Conservation (phyloP, 2,329 filamentous ascomycete genomes). For the Tricladium varicosporioides region DNA sequence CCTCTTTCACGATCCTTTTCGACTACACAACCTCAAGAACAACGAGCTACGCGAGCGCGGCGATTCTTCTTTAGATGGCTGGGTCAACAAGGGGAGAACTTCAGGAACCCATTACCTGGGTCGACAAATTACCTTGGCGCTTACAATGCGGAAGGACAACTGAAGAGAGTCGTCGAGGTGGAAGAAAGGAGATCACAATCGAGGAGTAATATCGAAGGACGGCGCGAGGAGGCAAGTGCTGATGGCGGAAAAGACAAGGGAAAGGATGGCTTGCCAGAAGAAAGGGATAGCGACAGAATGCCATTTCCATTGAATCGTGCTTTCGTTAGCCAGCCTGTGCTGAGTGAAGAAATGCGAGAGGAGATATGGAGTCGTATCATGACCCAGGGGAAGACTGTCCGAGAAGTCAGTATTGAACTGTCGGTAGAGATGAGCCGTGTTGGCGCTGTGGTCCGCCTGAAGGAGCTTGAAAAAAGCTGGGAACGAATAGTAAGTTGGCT, state of each 20-base stretch:
- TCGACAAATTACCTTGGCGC: slow-evolving; percentile 35
- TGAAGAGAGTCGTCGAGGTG: slow-evolving; percentile 26
- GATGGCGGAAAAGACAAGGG: background rate
- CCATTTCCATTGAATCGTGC: slow-evolving; percentile 62
- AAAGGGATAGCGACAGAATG: slow-evolving; percentile 22
- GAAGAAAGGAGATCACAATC: background rate
- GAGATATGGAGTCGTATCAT: slow-evolving; percentile 61
- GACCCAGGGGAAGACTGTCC: slow-evolving; percentile 53
- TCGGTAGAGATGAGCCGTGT: slow-evolving; percentile 68
- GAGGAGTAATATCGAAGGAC: background rate
- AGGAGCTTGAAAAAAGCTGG: slow-evolving; percentile 68
- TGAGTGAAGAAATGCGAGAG: slow-evolving; percentile 63
- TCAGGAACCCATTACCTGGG: slow-evolving; percentile 27
- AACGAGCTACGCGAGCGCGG: slow-evolving; percentile 29
- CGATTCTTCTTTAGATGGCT: slow-evolving; percentile 32
- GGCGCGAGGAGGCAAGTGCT: background rate
- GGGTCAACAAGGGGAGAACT: slow-evolving; percentile 24
- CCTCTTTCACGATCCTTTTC: slow-evolving; percentile 32
- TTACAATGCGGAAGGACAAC: slow-evolving; percentile 28
- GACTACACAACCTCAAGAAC: slow-evolving; percentile 26
- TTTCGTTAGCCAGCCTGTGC: slow-evolving; percentile 60
- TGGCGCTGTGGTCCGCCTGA: slow-evolving; percentile 66
- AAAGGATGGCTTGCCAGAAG: slow-evolving; percentile 19
- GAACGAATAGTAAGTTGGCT: slow-evolving; percentile 55
- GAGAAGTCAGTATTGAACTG: slow-evolving; percentile 61